Conservation (phyloP, 2,329 filamentous ascomycete species). For the Dryadomyces sulphureus region DNA sequence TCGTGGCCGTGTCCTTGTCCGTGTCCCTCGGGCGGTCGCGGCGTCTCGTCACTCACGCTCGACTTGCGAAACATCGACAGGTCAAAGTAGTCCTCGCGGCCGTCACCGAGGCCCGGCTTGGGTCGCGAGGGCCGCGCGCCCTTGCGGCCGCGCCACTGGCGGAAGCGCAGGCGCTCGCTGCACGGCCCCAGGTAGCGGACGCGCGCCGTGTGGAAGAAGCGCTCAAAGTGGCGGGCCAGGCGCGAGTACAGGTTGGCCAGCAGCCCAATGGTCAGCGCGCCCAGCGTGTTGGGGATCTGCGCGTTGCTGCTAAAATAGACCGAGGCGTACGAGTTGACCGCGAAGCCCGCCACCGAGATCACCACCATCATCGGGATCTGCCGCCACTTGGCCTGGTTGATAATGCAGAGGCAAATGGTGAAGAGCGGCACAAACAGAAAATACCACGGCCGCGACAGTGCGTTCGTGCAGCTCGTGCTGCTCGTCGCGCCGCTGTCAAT, state of each 20-base stretch:
- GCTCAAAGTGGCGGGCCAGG: conserved; percentile 42
- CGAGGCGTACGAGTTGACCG: conserved; percentile 60
- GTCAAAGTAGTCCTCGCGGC: conserved; percentile 3
- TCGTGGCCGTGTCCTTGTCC: not conserved
- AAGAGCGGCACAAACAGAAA: conserved; percentile 52
- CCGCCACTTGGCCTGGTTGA: conserved; percentile 66
- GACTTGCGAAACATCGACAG: conserved; percentile 4
- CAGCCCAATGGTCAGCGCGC: conserved; percentile 61
- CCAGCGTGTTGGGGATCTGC: conserved; percentile 64
- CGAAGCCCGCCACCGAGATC: conserved; percentile 60
- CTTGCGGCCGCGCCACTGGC: not conserved
- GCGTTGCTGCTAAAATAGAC: conserved; percentile 52
- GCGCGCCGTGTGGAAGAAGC: conserved; percentile 38
- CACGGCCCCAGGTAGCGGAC: conserved; percentile 28
- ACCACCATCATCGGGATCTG: conserved; percentile 62
- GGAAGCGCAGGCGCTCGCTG: not conserved
- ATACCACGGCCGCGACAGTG: conserved; percentile 31
- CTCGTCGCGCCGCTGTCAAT: conserved; percentile 39
- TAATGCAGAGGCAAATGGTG: conserved; percentile 41
- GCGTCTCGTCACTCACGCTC: not conserved
- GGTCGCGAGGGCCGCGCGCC: not conserved
- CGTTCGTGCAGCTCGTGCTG: conserved; percentile 17
- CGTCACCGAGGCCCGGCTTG: not conserved
- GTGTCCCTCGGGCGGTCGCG: not conserved
- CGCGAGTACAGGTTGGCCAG: conserved; percentile 68